These are phyloP conservation scores for Lichtheimia ramosa DNA, from an alignment of 371 early-diverging fungal species.

Conservation along the genomic window DNA sequence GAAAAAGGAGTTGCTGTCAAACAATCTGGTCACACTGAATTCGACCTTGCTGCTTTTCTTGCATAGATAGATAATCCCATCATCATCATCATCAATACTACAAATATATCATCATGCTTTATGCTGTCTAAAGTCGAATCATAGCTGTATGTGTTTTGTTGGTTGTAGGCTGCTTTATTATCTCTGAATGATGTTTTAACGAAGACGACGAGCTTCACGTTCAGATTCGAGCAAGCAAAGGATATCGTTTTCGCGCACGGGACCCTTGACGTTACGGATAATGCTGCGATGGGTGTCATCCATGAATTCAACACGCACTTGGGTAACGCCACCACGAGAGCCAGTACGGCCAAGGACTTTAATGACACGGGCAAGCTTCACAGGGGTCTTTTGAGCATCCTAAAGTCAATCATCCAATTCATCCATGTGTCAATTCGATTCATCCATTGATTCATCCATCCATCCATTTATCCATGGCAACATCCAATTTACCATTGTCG, in stretches of 20 bases:
- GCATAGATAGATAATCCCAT: background rate
- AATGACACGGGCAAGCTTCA: slow-evolving; percentile 93
- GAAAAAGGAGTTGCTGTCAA: slow-evolving; percentile 86
- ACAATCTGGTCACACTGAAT: slow-evolving; percentile 46
- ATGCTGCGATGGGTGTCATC: slow-evolving; percentile 94
- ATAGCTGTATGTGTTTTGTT: background rate
- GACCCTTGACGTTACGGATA: slow-evolving; percentile 99
- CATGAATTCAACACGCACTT: slow-evolving; percentile 98
- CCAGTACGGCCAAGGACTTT: slow-evolving; percentile 99
- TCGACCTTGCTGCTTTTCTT: slow-evolving; percentile 61
- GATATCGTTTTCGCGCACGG: slow-evolving; percentile 96
- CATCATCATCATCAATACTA: no score
- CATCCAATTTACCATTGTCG: background rate
- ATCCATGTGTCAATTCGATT: background rate
- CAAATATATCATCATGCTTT: background rate
- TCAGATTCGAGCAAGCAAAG: slow-evolving; percentile 97
- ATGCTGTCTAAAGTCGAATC: no score
- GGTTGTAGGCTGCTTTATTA: background rate
- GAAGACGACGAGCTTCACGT: slow-evolving; percentile 98
- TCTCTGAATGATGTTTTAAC: slow-evolving; percentile 59
- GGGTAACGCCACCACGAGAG: slow-evolving; percentile 98
- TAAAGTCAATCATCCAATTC: slow-evolving; percentile 14
- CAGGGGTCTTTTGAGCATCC: slow-evolving; percentile 73
- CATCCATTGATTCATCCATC: background rate
- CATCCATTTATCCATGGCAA: no score